Base-by-base conservation (phyloP, 2,329 filamentous ascomycete genomes). In the Ceratocystis harringtonii region DNA sequence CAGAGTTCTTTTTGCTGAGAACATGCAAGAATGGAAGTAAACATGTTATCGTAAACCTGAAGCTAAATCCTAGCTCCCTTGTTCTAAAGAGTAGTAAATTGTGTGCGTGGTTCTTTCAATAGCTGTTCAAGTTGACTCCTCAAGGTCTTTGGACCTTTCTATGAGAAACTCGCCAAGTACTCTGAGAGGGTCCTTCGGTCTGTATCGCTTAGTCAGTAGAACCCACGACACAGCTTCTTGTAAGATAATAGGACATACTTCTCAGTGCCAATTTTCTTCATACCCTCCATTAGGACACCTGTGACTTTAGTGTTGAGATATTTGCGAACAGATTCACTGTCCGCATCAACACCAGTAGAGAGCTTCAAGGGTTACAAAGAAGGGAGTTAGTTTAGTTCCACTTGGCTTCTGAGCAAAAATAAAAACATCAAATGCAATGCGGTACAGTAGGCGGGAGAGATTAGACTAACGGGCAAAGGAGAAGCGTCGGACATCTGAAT, bases 221-320 rank as follows among this genome's bases (percentile, higher is more conserved):
- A 58, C 12, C 7, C 44, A 55, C 12, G 36, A 6, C 45, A n/a
- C 8, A 19, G 41, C 2, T 5, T 43, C 17, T 10, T 22, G 22
- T 41, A 41, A 48, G 22, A 44, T 32, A 32, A 8, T 8, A 19
- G 8, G 17, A 80, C 86, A 71, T 75, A 90, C 87, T 87, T 83
- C 52, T 90, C 85, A 69, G 82, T 84, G 3, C 85, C 86, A 68
- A 91, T 73, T 65, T 80, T 74, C 76, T 90, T 90, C 85, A 91
- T 88, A 28, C 87, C 88, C 70, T 90, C 87, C 48, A 90, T 75
- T 66, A 91, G 71, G 30, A 82, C 80, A 0, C 82, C 82, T 0
- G 86, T 88, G 50, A 91, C 81, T 70, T 85, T 88, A 61, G 80
- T 79, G 71, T 90, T 90, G 70, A 91, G 75, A 72, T 90, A 91